A percentile compares a stretch with the other conserved stretches of the same genome.
These are phyloP conservation scores for Kokia cookei DNA, from an alignment of 441 rosid species.

Conservation along the genomic window DNA sequence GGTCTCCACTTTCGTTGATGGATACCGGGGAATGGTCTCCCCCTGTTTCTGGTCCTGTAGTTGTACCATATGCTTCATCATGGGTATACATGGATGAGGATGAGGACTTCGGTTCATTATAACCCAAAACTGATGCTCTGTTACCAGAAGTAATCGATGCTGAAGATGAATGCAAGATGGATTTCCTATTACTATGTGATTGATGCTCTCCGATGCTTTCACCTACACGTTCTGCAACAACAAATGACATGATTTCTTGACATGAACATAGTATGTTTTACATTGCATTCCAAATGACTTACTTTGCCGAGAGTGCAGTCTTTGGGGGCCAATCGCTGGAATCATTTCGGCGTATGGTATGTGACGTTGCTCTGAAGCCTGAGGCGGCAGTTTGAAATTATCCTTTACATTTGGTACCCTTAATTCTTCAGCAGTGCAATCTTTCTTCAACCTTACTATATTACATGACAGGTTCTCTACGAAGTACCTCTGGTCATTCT, in stretches of 20 bases:
- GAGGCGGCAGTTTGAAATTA: neutral
- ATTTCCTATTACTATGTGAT: conserved; percentile 3
- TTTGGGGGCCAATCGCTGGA: conserved; percentile 16
- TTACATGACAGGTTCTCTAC: conserved; percentile 44
- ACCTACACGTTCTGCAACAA: conserved; percentile 19
- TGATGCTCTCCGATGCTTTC: conserved; percentile 19
- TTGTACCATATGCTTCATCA: conserved; percentile 18
- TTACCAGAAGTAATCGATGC: conserved; percentile 5
- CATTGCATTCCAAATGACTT: neutral
- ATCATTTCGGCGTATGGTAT: conserved; percentile 46
- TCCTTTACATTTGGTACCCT: conserved; percentile 27
- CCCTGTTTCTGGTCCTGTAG: conserved; percentile 21
- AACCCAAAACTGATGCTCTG: conserved; percentile 22
- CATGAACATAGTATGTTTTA: neutral
- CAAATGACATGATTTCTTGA: neutral
- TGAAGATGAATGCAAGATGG: conserved; percentile 4
- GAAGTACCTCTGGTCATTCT: conserved; percentile 41
- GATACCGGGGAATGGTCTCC: conserved; percentile 20
- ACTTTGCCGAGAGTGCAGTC: conserved; percentile 13
- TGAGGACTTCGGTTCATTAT: conserved; percentile 13
- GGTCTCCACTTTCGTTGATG: conserved; percentile 5
- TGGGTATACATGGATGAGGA: conserved; percentile 4
- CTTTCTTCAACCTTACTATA: conserved; percentile 40
- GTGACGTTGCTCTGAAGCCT: neutral
- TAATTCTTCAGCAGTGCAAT: conserved; percentile 30